Evolutionary conservation across 75 land plant species (phyloP).

Genomic region (Picea glauca): DNA sequence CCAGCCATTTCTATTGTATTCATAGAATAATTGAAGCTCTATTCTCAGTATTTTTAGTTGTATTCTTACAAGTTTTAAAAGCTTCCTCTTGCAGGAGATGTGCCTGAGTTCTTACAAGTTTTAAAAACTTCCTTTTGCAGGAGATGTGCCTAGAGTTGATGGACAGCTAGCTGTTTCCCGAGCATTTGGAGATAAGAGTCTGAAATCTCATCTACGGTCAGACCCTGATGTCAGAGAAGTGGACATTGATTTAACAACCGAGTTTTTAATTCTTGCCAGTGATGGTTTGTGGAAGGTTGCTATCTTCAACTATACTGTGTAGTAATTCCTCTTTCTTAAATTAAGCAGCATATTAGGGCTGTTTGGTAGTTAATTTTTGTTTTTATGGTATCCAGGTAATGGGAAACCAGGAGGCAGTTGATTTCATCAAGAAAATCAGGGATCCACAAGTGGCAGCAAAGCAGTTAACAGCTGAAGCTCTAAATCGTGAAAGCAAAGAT

Average conservation of each 20-base stretch:
- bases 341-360: not conserved
- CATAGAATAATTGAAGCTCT: not conserved
- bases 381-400: conserved; percentile 36
- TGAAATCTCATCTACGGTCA: conserved; percentile 56
- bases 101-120: not conserved
- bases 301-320: not conserved
- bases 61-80: not conserved
- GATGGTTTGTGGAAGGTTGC: conserved; percentile 75
- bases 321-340: not conserved
- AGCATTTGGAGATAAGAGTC: conserved; percentile 70
- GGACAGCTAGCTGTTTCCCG: conserved; percentile 74
- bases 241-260: conserved; percentile 26
- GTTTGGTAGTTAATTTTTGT: not conserved
- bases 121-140: conserved; percentile 13
- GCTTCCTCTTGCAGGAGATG: not conserved
- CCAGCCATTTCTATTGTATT: not conserved
- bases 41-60: not conserved
- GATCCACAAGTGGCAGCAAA: conserved; percentile 58
- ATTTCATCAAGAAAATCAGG: conserved; percentile 31
- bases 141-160: conserved; percentile 75
- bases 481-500: conserved; percentile 53
- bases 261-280: conserved; percentile 57
- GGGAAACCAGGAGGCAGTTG: conserved; percentile 52
- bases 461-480: conserved; percentile 43
- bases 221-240: conserved; percentile 43